Percentiles rank a stretch among this genome's conserved stretches.
These are phyloP conservation scores for Aspergillus nanangensis DNA, from an alignment of 495 filamentous ascomycete species.

Conservation along the genomic window DNA sequence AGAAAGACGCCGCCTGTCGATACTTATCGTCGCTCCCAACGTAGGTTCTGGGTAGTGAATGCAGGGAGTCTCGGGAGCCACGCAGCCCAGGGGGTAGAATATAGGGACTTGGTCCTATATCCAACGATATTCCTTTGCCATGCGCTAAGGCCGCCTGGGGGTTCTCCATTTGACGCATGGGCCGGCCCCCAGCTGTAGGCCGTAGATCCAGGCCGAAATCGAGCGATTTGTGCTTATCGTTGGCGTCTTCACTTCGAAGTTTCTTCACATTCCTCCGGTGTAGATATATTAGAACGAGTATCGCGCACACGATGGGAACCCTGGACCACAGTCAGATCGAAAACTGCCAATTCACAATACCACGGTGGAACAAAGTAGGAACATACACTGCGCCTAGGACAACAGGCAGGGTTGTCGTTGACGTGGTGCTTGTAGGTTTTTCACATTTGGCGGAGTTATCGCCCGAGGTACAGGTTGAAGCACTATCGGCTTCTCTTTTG, in stretches of 20 bases:
- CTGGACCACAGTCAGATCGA: conserved; percentile 41
- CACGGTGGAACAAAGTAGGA: background rate
- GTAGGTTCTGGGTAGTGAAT: conserved; percentile 73
- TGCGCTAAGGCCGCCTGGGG: conserved; percentile 38
- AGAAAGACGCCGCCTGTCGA: conserved; percentile 60
- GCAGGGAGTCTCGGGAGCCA: conserved; percentile 75
- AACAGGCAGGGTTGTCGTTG: conserved; percentile 68
- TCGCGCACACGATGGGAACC: conserved; percentile 67
- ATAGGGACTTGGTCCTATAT: conserved; percentile 67
- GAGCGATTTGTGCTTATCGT: conserved; percentile 86
- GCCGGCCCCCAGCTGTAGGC: conserved; percentile 21
- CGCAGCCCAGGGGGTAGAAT: conserved; percentile 79
- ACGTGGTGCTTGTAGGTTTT: conserved; percentile 47
- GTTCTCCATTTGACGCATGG: conserved; percentile 50
- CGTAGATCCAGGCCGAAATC: conserved; percentile 80
- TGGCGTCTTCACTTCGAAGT: conserved; percentile 70
- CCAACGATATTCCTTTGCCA: conserved; percentile 73
- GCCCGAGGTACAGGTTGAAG: conserved; percentile 8
- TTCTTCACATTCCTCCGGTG: conserved; percentile 73
- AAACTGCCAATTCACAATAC: background rate
- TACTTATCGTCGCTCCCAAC: conserved; percentile 77
- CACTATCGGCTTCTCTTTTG: conserved; percentile 19
- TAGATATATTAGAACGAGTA: conserved; percentile 66
- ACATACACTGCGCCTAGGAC: conserved; percentile 80
- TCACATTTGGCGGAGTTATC: conserved; percentile 14